These are phyloP conservation scores for Cyberlindnera mississippiensis DNA, from an alignment of 805 yeast species.

Conservation along the genomic window DNA sequence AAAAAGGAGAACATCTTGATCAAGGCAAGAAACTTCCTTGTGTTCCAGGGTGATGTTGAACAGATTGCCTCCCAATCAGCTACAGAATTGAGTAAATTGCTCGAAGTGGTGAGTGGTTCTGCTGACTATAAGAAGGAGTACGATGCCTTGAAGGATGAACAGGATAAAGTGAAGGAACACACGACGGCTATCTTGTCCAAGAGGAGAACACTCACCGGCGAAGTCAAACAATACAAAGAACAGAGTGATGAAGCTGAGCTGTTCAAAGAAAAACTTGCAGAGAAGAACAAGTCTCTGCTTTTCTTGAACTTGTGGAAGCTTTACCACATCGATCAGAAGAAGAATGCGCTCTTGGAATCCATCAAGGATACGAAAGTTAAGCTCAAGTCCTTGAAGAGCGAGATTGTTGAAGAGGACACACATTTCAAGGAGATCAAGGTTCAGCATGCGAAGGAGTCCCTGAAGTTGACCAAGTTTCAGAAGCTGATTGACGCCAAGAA, in stretches of 20 bases:
- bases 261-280: constrained; percentile 52
- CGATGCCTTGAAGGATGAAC: constrained; percentile 57
- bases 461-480: constrained; percentile 39
- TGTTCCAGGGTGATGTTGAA: constrained; percentile 96
- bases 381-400: constrained; percentile 31
- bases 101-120: constrained; percentile 86
- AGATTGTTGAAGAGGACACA: constrained; percentile 34
- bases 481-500: constrained; percentile 34
- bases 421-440: constrained; percentile 36
- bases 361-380: constrained; percentile 26
- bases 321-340: constrained; percentile 50
- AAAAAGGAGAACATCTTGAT: constrained; percentile 78
- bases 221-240: constrained; percentile 70
- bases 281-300: constrained; percentile 44
- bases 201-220: constrained; percentile 67
- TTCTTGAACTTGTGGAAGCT: constrained; percentile 58
- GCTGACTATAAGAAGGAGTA: constrained; percentile 62
- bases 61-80: constrained; percentile 87
- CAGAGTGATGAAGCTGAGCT: constrained; percentile 69
- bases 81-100: constrained; percentile 60
- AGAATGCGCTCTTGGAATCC: constrained; percentile 23
- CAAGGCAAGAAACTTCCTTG: constrained; percentile 87
- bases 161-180: constrained; percentile 59
- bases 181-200: constrained; percentile 63
- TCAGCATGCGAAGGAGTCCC: constrained; percentile 43